A percentile compares a stretch with the other conserved stretches of the same genome.
These are phyloP conservation scores for Fraxinus nigra DNA, from an alignment of 305 asterid genomes.

Conservation along the genomic window DNA sequence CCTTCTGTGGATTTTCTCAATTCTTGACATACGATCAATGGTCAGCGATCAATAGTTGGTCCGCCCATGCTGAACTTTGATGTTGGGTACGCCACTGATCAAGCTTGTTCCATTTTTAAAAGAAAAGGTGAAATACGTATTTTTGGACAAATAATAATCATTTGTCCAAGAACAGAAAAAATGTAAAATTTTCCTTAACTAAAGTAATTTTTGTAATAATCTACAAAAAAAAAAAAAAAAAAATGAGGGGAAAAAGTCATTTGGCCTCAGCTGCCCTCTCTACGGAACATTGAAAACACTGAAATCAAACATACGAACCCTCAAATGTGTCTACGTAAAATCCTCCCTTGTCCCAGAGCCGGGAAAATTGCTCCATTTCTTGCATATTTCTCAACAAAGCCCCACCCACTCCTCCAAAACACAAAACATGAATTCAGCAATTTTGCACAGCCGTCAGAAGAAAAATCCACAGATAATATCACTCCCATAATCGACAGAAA, in stretches of 20 bases:
- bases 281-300: background rate
- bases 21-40: too few species aligned
- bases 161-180: too few species aligned
- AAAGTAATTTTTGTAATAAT: too few species aligned
- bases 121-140: too few species aligned
- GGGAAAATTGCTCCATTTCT: background rate
- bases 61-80: too few species aligned
- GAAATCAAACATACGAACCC: background rate
- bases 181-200: too few species aligned
- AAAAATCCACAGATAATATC: background rate
- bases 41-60: too few species aligned
- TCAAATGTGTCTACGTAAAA: background rate
- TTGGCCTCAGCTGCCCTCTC: background rate
- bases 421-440: background rate
- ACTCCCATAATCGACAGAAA: constrained; percentile 29
- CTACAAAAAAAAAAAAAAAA: too few species aligned
- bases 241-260: background rate
- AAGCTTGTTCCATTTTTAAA: too few species aligned
- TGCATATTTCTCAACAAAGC: background rate
- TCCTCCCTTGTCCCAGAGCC: background rate
- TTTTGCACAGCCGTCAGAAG: background rate
- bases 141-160: too few species aligned
- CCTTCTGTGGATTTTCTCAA: too few species aligned
- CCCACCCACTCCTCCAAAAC: constrained; percentile 1
- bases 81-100: too few species aligned